Evolutionary conservation across 371 early-diverging fungal species (phyloP).

Genomic region (Saksenaea vasiformis): DNA sequence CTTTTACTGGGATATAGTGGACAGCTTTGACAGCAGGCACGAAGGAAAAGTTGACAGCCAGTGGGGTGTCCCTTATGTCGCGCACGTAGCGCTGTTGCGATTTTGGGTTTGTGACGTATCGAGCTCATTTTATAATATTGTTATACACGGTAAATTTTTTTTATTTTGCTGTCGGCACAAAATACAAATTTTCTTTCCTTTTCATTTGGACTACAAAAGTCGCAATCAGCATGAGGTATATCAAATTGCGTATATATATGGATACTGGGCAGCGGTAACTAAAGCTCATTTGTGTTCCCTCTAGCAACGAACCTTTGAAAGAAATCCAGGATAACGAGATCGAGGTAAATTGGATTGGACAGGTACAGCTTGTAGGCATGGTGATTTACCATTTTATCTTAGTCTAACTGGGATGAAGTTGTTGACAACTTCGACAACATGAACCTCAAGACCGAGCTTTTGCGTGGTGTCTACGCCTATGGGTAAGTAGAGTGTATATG

Average conservation of each 20-base stretch:
- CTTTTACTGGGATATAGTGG: too few species aligned
- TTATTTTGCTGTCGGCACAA: neutral
- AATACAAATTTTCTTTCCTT: neutral
- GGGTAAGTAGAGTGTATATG: slow-evolving; percentile 51
- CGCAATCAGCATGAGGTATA: slow-evolving; percentile 4
- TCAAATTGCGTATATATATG: neutral
- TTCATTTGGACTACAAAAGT: slow-evolving; percentile 7
- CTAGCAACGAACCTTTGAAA: slow-evolving; percentile 33
- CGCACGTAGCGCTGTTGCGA: too few species aligned
- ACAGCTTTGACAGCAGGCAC: too few species aligned
- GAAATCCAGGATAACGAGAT: slow-evolving; percentile 29
- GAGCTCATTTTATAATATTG: neutral
- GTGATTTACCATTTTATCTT: slow-evolving; percentile 17
- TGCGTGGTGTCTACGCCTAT: slow-evolving; percentile 89
- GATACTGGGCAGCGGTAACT: neutral
- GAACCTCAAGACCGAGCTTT: slow-evolving; percentile 80
- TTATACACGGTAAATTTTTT: slow-evolving; percentile 4
- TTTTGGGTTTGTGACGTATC: too few species aligned
- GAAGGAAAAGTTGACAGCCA: too few species aligned
- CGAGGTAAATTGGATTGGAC: slow-evolving; percentile 15
- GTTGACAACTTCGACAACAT: slow-evolving; percentile 84
- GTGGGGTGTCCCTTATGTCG: too few species aligned
- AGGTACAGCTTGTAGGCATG: neutral
- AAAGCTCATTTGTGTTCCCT: neutral
- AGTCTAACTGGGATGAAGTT: slow-evolving; percentile 79